Percentiles rank a stretch among this genome's conserved stretches.
These are phyloP conservation scores for Tricholoma hemisulphureum DNA, from an alignment of 768 basidiomycete genomes.

Conservation along the genomic window DNA sequence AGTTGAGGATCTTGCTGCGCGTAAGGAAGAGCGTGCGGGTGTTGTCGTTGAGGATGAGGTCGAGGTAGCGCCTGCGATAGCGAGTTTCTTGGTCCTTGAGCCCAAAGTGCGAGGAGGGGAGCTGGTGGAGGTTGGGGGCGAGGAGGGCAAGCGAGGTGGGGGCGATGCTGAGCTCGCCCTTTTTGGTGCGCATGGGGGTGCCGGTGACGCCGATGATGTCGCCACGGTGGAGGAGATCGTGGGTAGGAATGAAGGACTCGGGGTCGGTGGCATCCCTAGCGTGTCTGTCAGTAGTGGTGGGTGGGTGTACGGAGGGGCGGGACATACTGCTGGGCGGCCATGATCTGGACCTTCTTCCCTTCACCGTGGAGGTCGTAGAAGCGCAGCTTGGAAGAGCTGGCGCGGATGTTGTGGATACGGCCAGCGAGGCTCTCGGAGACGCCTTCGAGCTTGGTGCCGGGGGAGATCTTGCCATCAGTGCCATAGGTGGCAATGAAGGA, in stretches of 20 bases:
- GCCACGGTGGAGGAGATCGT: constrained; percentile 89
- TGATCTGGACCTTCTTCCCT: constrained; percentile 90
- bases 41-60: constrained; percentile 90
- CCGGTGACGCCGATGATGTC: constrained; percentile 95
- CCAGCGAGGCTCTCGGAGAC: constrained; percentile 74
- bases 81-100: constrained; percentile 97
- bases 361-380: constrained; percentile 96
- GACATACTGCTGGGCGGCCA: constrained; percentile 80
- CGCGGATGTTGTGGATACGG: constrained; percentile 87
- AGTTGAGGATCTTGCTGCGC: constrained; percentile 87
- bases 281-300: not conserved
- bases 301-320: not conserved
- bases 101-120: constrained; percentile 90
- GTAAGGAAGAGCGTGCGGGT: constrained; percentile 90
- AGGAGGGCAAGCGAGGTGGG: constrained; percentile 82
- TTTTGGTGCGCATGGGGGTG: constrained; percentile 86
- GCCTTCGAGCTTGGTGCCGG: constrained; percentile 64
- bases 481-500: constrained; percentile 76
- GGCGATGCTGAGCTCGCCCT: constrained; percentile 90
- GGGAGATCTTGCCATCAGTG: constrained; percentile 61
- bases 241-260: constrained; percentile 63
- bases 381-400: constrained; percentile 75
- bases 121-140: constrained; percentile 93
- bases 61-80: constrained; percentile 98
- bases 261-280: constrained; percentile 63